Evolutionary conservation across 345 rosid genomes (phyloP).

Genomic region (Populus simonii): DNA sequence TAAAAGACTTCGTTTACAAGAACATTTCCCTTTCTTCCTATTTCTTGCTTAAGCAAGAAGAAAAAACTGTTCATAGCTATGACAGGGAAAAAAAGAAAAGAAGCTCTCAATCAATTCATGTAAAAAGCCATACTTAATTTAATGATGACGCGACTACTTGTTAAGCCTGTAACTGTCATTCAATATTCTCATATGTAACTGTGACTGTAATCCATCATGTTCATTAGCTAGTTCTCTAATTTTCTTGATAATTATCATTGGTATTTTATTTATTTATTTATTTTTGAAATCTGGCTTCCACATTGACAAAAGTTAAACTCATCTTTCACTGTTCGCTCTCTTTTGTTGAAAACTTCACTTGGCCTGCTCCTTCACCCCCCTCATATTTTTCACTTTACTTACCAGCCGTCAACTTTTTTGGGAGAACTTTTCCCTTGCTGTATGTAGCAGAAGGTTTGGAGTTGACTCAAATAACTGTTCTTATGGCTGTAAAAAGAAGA

Average conservation of each 20-base stretch:
- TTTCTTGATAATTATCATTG: too few species aligned
- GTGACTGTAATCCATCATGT: neutral
- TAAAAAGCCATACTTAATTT: neutral
- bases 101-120: constrained; percentile 6
- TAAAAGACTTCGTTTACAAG: neutral
- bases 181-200: neutral
- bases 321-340: neutral
- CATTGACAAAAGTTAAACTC: neutral
- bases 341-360: neutral
- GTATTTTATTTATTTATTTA: too few species aligned
- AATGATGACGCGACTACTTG: neutral
- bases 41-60: neutral
- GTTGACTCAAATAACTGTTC: too few species aligned
- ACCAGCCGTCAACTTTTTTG: neutral
- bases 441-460: too few species aligned
- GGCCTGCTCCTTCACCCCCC: neutral
- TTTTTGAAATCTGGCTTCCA: neutral
- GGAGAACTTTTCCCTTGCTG: neutral
- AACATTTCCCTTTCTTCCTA: neutral
- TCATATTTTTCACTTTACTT: neutral
- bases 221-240: too few species aligned
- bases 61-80: neutral
- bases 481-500: too few species aligned
- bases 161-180: neutral
- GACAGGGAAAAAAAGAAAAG: neutral